phyloP scores from a whole-genome alignment of 1,139 yeast genomes.

The Kurtzmaniella quercitrusa region DNA sequence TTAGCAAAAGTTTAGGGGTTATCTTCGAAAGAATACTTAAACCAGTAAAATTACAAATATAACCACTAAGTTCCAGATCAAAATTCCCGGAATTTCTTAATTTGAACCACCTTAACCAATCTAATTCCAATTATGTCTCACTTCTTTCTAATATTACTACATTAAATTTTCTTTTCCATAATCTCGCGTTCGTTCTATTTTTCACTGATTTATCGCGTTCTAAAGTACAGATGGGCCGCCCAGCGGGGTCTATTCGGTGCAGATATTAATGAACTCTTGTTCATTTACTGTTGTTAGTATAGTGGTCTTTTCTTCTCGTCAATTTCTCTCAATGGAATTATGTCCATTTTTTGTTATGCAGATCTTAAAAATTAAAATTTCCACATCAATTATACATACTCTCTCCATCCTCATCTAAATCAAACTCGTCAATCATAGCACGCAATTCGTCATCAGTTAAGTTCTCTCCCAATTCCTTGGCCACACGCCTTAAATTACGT shows the following conservation, averaged over 20 bases:
- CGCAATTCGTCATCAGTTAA: conserved; percentile 87
- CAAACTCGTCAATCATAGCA: conserved; percentile 98
- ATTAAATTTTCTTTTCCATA: too few species aligned
- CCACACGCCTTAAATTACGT: conserved; percentile 81
- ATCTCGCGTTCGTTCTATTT: background rate
- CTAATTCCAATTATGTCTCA: too few species aligned
- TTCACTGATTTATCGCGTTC: background rate
- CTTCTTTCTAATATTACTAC: too few species aligned
- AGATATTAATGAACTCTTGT: conserved; percentile 88
- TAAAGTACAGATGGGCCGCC: background rate
- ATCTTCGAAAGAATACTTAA: too few species aligned
- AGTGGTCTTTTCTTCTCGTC: too few species aligned
- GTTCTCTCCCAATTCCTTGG: conserved; percentile 90
- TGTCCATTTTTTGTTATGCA: too few species aligned
- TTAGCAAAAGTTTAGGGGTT: too few species aligned
- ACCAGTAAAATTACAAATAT: too few species aligned
- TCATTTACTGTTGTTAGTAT: conserved; percentile 58
- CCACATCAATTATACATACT: conserved; percentile 50
- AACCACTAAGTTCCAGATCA: too few species aligned
- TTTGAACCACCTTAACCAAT: too few species aligned
- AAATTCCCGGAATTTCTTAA: too few species aligned
- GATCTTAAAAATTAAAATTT: too few species aligned
- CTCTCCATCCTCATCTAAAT: conserved; percentile 94
- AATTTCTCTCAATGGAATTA: background rate
- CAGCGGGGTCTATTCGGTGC: conserved; percentile 50